Conservation (phyloP, 208 protist genomes). For the Crithidia brevicula region DNA sequence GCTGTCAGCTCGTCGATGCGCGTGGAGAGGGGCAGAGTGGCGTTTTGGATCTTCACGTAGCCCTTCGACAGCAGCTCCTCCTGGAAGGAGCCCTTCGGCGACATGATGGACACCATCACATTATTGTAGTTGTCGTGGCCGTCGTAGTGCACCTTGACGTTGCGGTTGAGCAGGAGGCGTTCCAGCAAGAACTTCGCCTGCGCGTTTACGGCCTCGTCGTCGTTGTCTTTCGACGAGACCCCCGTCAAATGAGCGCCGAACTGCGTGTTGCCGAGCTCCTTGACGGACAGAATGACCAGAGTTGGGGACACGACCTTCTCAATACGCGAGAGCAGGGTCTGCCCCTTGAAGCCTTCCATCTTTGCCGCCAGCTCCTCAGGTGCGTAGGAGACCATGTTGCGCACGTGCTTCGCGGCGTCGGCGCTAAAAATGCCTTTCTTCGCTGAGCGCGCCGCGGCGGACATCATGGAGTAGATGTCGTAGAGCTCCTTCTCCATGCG, state of each 20-base stretch:
- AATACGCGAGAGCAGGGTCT: slow-evolving; percentile 67
- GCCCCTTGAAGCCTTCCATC: slow-evolving; percentile 51
- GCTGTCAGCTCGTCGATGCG: slow-evolving; percentile 51
- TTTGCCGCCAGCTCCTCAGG: slow-evolving; percentile 51
- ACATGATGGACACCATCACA: slow-evolving; percentile 81
- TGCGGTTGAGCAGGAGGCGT: slow-evolving; percentile 81
- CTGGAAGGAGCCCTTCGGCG: slow-evolving; percentile 83
- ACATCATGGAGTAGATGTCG: slow-evolving; percentile 58
- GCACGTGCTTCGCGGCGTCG: slow-evolving; percentile 65
- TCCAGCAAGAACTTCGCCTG: slow-evolving; percentile 77
- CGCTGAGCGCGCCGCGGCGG: slow-evolving; percentile 49
- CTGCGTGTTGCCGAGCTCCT: slow-evolving; percentile 60
- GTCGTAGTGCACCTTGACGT: slow-evolving; percentile 80
- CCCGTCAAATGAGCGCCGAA: slow-evolving; percentile 82
- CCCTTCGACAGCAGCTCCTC: slow-evolving; percentile 84
- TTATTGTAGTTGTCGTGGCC: slow-evolving; percentile 80
- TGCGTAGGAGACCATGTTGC: slow-evolving; percentile 51
- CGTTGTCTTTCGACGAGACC: slow-evolving; percentile 71
- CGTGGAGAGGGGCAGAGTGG: slow-evolving; percentile 52
- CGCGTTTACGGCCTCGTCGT: slow-evolving; percentile 38
- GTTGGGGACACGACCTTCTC: slow-evolving; percentile 77
- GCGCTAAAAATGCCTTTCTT: slow-evolving; percentile 77
- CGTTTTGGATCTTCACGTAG: slow-evolving; percentile 68
- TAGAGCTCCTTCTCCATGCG: slow-evolving; percentile 77
- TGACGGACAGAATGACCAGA: slow-evolving; percentile 55